Base-by-base conservation (phyloP, 192 early-diverging fungal genomes). In the Gamsiella multidivaricata region DNA sequence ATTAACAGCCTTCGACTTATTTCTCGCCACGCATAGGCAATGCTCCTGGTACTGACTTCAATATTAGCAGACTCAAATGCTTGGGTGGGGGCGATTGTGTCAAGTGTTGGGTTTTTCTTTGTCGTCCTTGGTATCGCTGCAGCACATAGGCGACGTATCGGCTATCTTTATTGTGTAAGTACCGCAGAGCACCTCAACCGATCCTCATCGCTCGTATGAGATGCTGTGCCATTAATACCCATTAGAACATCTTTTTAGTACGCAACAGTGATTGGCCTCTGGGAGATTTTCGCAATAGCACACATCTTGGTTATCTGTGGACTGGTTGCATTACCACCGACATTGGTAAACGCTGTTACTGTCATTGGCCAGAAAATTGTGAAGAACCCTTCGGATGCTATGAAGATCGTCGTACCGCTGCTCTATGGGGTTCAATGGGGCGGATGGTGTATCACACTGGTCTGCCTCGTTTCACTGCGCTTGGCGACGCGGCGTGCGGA, bases 261-360 rank as follows among this genome's bases (percentile, higher is more conserved):
- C 39, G 70, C 56, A 3, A 74, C 70, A 3, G 10, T 74, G 2
- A 56, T 65, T 15, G 70, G 70, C 9, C 14, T 74, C 6, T 74
- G 70, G 70, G 55, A 74, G 26, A 65, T 74, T n/a, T 23, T 65
- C 1, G 70, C 70, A 29, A 46, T 74, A 8, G 34, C 70, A 0
- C 70, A 74, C 37, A 53, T 74, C 3, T 49, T 74, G 29, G 54
- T 74, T 15, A 74, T 74, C 23, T 59, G 56, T 28, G 55, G 70
- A 0, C 39, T 74, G 23, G 29, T 65, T 46, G 14, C 37, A 2
- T 25, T 74, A 20, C 62, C 70, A 10, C 22, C 18, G 4, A 26
- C 17, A 2, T 17, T 18, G 2, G 36, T 65, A 3, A 39, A 52
- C 31, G 8, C 63, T 1, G 41, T 36, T n/a, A 39, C 36, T 15